Evolutionary conservation across 257 asterid genomes (phyloP).

Genomic region (Przewalskia tangutica): DNA sequence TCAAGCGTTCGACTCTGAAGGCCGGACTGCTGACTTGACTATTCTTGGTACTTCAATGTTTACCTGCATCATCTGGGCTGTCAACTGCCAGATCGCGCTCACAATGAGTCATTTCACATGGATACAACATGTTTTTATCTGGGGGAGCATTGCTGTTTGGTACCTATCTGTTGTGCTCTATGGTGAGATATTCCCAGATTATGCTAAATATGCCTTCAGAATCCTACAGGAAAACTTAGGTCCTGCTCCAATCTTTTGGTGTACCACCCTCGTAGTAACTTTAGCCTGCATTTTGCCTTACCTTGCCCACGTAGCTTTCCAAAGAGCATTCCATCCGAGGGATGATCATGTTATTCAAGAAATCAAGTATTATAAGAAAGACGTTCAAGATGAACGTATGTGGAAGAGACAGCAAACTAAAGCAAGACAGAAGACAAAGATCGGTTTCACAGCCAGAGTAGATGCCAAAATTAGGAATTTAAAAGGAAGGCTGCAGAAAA

Average conservation of each 20-base stretch:
- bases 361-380: conserved; percentile 69
- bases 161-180: conserved; percentile 58
- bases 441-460: conserved; percentile 86
- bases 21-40: conserved; percentile 79
- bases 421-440: conserved; percentile 64
- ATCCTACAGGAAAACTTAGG: conserved; percentile 58
- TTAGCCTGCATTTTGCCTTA: conserved; percentile 70
- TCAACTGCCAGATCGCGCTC: conserved; percentile 76
- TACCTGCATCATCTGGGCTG: conserved; percentile 87
- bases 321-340: conserved; percentile 68
- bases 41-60: conserved; percentile 90
- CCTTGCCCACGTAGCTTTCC: conserved; percentile 67
- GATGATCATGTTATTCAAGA: conserved; percentile 93
- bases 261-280: conserved; percentile 58
- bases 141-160: conserved; percentile 69
- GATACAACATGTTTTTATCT: conserved; percentile 77
- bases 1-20: conserved; percentile 73
- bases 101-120: conserved; percentile 95
- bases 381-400: conserved; percentile 24
- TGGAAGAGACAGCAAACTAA: conserved; percentile 54
- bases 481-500: conserved; percentile 60
- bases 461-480: conserved; percentile 79
- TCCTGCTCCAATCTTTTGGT: conserved; percentile 85
- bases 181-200: conserved; percentile 36
- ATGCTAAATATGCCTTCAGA: conserved; percentile 37